Evolutionary conservation across 371 early-diverging fungal species (phyloP), one percentile per base, ranked within the genome.

Genomic region (Conidiobolus incongruus): DNA sequence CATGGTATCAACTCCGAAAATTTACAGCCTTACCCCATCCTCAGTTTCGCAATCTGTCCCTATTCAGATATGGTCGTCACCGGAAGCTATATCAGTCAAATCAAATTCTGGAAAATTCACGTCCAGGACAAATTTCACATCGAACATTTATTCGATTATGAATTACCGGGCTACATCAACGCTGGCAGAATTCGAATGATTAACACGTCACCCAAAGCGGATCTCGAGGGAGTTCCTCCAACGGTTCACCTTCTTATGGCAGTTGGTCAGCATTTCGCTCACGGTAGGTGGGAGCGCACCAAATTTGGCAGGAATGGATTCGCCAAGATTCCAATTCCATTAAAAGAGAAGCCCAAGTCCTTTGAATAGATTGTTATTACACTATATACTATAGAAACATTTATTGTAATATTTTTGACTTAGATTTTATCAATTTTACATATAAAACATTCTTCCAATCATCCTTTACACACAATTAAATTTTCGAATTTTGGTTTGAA

Each of bases 31-130:
- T 64, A 62, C 51, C 87, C 84, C 84, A 87, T 93, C 54, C 80
- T 82, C 24, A 60, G 90, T 1, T 49, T 95, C 22, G 84, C 88
- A 4, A 58, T 73, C 0, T 51, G 88, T 21, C 77, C 72, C 37
- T 84, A 78, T 53, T 72, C 90, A 1, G 92, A 95, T 48, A 36
- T 91, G 47, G 81, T 95, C 56, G 79, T 80, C 10, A 76, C 82
- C 19, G 96, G 87, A 20, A 54, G 28, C 8, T 23, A 30, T 61
- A n/a, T n/a, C n/a, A 93, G 93, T 4, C 65, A 61, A 35, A 58
- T 95, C 13, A 68, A 83, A 11, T 53, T 95, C 19, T 95, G 92
- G 92, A 81, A 79, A 51, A 46, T 92, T 37, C 60, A 64, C 6
- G 13, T 17, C 20, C 60, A 58, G 15, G 70, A 71, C 46, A 78